These are phyloP conservation scores for Cyclostephanos invisitatus DNA, from an alignment of 108 stramenopile species.

Conservation along the genomic window DNA sequence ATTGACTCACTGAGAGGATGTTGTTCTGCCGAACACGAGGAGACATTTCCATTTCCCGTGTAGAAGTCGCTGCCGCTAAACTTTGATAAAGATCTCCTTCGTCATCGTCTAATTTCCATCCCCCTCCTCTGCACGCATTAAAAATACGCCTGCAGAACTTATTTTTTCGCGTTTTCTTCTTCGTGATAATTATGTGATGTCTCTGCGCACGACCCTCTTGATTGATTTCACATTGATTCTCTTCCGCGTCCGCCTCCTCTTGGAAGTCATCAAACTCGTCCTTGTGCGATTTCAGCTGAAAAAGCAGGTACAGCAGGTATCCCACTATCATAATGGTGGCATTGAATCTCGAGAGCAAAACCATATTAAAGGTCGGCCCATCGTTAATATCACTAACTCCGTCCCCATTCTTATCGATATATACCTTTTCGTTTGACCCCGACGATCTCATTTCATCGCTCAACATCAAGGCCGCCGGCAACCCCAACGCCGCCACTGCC, in stretches of 20 bases:
- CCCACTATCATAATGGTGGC: conserved; percentile 82
- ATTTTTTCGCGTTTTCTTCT: conserved; percentile 34
- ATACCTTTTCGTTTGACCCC: conserved; percentile 17
- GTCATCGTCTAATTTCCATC: conserved; percentile 21
- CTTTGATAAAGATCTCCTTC: conserved; percentile 1
- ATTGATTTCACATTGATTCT: conserved; percentile 3
- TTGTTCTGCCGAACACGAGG: neutral
- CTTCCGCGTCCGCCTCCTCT: conserved; percentile 26
- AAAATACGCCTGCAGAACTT: conserved; percentile 43
- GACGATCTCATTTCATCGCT: conserved; percentile 58
- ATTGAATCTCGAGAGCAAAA: conserved; percentile 79
- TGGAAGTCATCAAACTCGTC: conserved; percentile 85
- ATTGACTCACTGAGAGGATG: neutral
- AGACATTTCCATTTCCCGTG: conserved; percentile 14
- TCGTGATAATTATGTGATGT: conserved; percentile 5
- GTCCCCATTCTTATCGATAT: conserved; percentile 52
- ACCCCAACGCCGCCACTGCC: conserved; percentile 65
- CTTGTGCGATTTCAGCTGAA: conserved; percentile 84
- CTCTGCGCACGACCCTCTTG: conserved; percentile 16
- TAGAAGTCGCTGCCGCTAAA: neutral
- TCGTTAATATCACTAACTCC: conserved; percentile 45
- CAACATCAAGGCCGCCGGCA: conserved; percentile 77
- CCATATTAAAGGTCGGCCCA: conserved; percentile 54
- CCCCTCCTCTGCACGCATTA: neutral
- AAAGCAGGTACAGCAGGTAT: conserved; percentile 74